Evolutionary conservation across 2,329 filamentous ascomycete genomes (phyloP).

Genomic region (Cercospora sp.): DNA sequence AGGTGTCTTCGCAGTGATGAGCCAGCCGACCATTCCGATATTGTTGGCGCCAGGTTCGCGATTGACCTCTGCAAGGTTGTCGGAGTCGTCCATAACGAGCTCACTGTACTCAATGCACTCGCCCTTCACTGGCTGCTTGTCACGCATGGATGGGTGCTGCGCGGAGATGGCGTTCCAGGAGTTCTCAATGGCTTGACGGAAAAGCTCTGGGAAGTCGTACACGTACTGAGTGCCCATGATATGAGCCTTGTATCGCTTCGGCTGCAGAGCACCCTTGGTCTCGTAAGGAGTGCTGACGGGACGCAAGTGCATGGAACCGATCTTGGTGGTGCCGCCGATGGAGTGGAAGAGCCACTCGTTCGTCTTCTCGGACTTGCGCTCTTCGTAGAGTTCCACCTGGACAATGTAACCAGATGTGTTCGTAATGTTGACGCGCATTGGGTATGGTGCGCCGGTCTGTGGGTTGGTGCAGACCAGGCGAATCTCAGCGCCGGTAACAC

Average conservation of each 20-base stretch:
- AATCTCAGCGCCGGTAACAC: conserved; percentile 95
- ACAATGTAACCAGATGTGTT: conserved; percentile 99
- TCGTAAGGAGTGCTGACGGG: conserved; percentile 90
- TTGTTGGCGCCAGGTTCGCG: conserved; percentile 93
- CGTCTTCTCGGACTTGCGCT: conserved; percentile 96
- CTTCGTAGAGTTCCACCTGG: conserved; percentile 94
- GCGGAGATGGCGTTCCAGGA: conserved; percentile 77
- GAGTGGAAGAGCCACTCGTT: conserved; percentile 96
- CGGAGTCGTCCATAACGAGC: conserved; percentile 89
- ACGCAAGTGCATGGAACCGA: conserved; percentile 91
- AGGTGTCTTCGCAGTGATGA: conserved; percentile 89
- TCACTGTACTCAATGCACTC: conserved; percentile 94
- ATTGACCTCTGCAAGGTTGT: conserved; percentile 88
- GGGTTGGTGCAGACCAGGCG: conserved; percentile 97
- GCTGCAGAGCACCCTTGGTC: conserved; percentile 97
- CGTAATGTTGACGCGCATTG: conserved; percentile 91
- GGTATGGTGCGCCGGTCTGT: conserved; percentile 77
- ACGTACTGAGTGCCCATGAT: conserved; percentile 99
- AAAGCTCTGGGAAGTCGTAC: conserved; percentile 99
- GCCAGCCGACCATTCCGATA: conserved; percentile 98
- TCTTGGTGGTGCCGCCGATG: conserved; percentile 91
- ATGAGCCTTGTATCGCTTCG: conserved; percentile 99
- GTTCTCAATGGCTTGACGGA: conserved; percentile 97
- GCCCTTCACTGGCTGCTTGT: conserved; percentile 79
- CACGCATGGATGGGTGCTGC: conserved; percentile 69